A percentile compares a stretch with the other conserved stretches of the same genome.
Conservation (phyloP, 1,284 basidiomycete genomes). For the Leccinum solheimii region DNA sequence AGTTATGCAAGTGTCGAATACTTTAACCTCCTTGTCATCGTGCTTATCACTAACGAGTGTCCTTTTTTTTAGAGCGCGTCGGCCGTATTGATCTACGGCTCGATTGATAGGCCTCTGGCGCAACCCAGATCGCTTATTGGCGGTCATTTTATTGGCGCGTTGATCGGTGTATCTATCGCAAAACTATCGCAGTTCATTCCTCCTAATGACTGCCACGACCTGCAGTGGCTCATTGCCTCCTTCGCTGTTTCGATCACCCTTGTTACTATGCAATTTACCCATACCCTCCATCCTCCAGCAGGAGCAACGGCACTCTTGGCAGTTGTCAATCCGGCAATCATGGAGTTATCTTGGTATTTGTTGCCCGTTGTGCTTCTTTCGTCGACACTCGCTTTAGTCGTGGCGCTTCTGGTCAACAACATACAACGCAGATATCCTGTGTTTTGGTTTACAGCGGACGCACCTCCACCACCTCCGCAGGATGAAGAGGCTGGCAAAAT, state of each 20-base stretch:
- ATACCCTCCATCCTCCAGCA: conserved; percentile 62
- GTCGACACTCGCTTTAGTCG: conserved; percentile 48
- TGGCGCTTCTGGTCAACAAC: conserved; percentile 59
- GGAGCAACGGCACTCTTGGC: conserved; percentile 52
- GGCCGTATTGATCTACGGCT: conserved; percentile 59
- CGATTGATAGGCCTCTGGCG: conserved; percentile 58
- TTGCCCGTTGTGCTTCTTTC: conserved; percentile 59
- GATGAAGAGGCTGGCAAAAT: background rate
- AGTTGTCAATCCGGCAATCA: conserved; percentile 46
- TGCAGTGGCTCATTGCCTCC: conserved; percentile 58
- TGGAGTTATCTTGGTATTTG: conserved; percentile 58
- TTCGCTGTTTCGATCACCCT: conserved; percentile 52
- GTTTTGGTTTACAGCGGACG: conserved; percentile 46
- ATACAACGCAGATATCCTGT: conserved; percentile 57
- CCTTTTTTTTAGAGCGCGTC: conserved; percentile 49
- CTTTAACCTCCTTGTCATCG: background rate
- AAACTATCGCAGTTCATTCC: conserved; percentile 51
- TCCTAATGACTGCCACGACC: conserved; percentile 45
- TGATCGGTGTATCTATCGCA: conserved; percentile 51
- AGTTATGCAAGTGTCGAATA: conserved; percentile 21
- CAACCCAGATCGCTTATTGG: conserved; percentile 62
- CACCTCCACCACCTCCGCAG: background rate
- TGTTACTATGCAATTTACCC: conserved; percentile 49
- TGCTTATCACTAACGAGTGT: conserved; percentile 42
- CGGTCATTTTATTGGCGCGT: conserved; percentile 24